Conservation (phyloP, 208 protist genomes). For the Acanthamoeba lenticulata region DNA sequence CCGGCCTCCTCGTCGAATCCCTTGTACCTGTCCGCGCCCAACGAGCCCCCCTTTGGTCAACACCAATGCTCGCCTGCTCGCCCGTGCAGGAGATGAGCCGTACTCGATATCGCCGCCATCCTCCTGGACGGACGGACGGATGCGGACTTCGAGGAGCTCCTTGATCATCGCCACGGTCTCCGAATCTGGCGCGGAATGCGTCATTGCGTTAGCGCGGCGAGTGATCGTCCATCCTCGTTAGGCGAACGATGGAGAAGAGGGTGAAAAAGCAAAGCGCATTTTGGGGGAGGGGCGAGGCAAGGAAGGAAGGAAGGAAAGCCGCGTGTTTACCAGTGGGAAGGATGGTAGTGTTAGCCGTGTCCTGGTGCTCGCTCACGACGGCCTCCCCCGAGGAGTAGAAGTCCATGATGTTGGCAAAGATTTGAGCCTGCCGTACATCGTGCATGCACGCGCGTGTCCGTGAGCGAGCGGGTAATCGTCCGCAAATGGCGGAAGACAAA, state of each 20-base stretch:
- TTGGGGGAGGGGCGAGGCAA: not conserved
- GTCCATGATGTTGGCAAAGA: slow-evolving; percentile 85
- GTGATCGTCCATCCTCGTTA: not conserved
- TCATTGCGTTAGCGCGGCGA: slow-evolving; percentile 43
- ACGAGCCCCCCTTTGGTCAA: no score
- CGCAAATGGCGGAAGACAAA: not conserved
- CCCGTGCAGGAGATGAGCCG: slow-evolving; percentile 71
- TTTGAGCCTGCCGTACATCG: slow-evolving; percentile 60
- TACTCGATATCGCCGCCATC: slow-evolving; percentile 90
- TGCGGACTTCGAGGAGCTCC: slow-evolving; percentile 88
- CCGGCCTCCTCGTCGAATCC: slow-evolving; percentile 77
- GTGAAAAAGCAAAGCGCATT: no score
- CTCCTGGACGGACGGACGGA: slow-evolving; percentile 84
- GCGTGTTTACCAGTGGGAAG: not conserved
- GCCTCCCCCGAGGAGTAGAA: slow-evolving; percentile 83
- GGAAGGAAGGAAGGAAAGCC: not conserved
- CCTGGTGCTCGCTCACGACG: slow-evolving; percentile 72
- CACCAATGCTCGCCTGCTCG: no score
- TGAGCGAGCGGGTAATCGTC: not conserved
- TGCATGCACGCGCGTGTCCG: not conserved
- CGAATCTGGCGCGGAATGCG: slow-evolving; percentile 73
- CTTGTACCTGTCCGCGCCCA: not conserved
- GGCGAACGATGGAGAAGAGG: no score
- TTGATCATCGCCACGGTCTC: slow-evolving; percentile 89
- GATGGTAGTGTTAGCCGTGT: not conserved